These are phyloP conservation scores for Pholiota molesta DNA, from an alignment of 768 basidiomycete species.

Conservation along the genomic window DNA sequence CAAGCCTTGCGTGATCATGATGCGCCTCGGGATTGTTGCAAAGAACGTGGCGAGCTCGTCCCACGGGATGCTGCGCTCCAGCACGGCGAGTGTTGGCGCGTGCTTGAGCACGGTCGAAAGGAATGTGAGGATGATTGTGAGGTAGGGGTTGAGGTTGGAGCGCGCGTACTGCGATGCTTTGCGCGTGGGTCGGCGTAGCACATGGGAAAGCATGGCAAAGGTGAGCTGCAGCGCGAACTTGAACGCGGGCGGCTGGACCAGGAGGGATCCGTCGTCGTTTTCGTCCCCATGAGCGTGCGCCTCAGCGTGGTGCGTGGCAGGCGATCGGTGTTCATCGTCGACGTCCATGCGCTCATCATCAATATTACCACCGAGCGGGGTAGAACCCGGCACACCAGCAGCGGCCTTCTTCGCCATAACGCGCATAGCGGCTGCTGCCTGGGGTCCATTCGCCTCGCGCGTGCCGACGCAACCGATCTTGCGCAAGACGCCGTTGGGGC, in stretches of 20 bases:
- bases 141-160: conserved; percentile 79
- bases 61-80: conserved; percentile 90
- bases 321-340: conserved; percentile 30
- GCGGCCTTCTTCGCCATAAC: conserved; percentile 53
- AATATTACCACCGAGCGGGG: conserved; percentile 35
- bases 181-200: conserved; percentile 65
- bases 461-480: conserved; percentile 57
- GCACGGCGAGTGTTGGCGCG: conserved; percentile 53
- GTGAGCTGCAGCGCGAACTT: conserved; percentile 78
- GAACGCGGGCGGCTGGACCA: conserved; percentile 66
- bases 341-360: conserved; percentile 53
- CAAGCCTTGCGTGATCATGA: conserved; percentile 51
- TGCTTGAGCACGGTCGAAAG: conserved; percentile 77
- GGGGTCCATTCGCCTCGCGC: conserved; percentile 36
- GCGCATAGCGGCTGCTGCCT: conserved; percentile 41
- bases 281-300: conserved; percentile 29
- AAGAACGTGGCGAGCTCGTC: conserved; percentile 67
- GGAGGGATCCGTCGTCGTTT: conserved; percentile 13
- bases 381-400: conserved; percentile 30
- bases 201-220: conserved; percentile 75
- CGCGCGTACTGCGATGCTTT: conserved; percentile 59
- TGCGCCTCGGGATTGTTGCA: conserved; percentile 54
- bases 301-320: conserved; percentile 34
- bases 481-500: conserved; percentile 68
- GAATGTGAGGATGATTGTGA: conserved; percentile 87